Conservation (phyloP, 192 early-diverging fungal species). For the Coemansia javaensis region DNA sequence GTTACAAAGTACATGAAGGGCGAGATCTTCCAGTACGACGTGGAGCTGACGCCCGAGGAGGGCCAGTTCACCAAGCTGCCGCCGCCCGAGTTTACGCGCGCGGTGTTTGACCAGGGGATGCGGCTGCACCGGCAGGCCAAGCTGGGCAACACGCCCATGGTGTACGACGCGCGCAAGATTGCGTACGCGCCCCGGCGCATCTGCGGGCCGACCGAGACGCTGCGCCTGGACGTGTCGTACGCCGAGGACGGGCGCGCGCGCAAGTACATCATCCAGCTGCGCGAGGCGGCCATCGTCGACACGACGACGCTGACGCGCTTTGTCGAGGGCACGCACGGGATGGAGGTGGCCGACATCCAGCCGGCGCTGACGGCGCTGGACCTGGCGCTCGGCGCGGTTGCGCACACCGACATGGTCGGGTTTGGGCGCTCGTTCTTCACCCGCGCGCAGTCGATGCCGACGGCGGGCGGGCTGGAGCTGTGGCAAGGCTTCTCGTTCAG, state of each 20-base stretch:
- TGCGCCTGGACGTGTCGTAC: slow-evolving; percentile 54
- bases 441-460: slow-evolving; percentile 49
- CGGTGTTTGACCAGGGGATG: slow-evolving; percentile 58
- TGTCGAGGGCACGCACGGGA: slow-evolving; percentile 10
- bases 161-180: slow-evolving; percentile 83
- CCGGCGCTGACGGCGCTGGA: slow-evolving; percentile 68
- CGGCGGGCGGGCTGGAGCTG: slow-evolving; percentile 74
- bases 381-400: slow-evolving; percentile 74
- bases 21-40: slow-evolving; percentile 85
- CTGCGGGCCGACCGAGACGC: slow-evolving; percentile 58
- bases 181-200: slow-evolving; percentile 76
- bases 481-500: slow-evolving; percentile 94
- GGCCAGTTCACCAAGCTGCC: slow-evolving; percentile 28
- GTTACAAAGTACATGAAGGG: slow-evolving; percentile 58
- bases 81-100: slow-evolving; percentile 58
- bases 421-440: slow-evolving; percentile 92
- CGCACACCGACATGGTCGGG: slow-evolving; percentile 72
- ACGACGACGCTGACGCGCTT: slow-evolving; percentile 40
- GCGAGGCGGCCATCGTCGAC: slow-evolving; percentile 55
- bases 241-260: slow-evolving; percentile 41
- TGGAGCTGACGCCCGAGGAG: slow-evolving; percentile 62
- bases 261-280: slow-evolving; percentile 55
- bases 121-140: slow-evolving; percentile 43
- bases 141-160: slow-evolving; percentile 58
- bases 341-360: slow-evolving; percentile 20